These are phyloP conservation scores for Lithospermum erythrorhizon DNA, from an alignment of 257 asterid species.

Conservation along the genomic window DNA sequence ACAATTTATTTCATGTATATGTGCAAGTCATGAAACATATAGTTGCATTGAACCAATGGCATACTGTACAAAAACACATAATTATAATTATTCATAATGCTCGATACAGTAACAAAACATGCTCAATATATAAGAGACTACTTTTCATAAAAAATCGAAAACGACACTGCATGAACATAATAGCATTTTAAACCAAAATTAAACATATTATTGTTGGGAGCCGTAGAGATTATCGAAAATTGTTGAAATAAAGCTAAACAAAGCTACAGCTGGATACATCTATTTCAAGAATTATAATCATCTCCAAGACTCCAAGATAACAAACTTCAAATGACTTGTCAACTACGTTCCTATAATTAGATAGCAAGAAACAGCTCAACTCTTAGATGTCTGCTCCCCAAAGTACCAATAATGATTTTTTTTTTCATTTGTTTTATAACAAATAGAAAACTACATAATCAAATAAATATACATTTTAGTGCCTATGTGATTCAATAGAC, in stretches of 20 bases:
- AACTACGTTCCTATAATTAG: not conserved
- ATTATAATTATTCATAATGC: too few relatives aligned
- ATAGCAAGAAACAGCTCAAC: not conserved
- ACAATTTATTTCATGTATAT: too few relatives aligned
- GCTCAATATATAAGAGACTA: not conserved
- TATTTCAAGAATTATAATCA: not conserved
- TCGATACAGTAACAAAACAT: too few relatives aligned
- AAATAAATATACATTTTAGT: not conserved
- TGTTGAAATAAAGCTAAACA: conserved; percentile 16
- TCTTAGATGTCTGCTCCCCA: not conserved
- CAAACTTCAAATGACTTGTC: not conserved
- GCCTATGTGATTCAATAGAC: not conserved
- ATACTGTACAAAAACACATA: too few relatives aligned
- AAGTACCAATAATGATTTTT: not conserved
- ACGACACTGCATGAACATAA: conserved; percentile 4
- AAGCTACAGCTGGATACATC: conserved; percentile 21
- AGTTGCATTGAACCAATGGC: too few relatives aligned
- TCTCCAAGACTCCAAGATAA: not conserved
- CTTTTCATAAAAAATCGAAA: not conserved
- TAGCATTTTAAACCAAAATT: conserved; percentile 4
- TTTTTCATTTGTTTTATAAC: not conserved
- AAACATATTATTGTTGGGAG: too few relatives aligned
- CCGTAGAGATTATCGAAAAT: conserved; percentile 18
- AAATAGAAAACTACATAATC: not conserved
- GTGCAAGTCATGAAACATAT: too few relatives aligned